These are phyloP conservation scores for Neopestalotiopsis sp. DNA, from an alignment of 2,329 filamentous ascomycete genomes.

Conservation along the genomic window DNA sequence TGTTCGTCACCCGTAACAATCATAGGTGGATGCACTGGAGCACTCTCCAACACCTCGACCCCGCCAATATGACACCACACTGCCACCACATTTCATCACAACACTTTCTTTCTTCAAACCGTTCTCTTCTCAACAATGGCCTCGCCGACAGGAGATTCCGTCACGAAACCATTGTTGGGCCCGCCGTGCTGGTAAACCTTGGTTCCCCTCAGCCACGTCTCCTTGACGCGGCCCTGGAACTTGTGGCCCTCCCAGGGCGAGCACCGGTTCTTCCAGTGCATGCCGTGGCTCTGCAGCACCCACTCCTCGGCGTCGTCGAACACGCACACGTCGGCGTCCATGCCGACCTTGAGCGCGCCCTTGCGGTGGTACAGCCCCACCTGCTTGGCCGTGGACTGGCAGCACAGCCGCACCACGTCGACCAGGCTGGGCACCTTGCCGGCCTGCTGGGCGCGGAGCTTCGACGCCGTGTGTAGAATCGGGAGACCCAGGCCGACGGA, in stretches of 20 bases:
- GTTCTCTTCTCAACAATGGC: conserved; percentile 65
- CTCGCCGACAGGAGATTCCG: conserved; percentile 52
- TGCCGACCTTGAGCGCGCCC: conserved; percentile 79
- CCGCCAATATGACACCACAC: not conserved
- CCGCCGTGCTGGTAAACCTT: conserved; percentile 75
- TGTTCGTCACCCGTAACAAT: too few relatives aligned
- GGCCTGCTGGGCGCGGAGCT: conserved; percentile 59
- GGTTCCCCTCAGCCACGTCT: conserved; percentile 83
- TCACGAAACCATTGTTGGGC: conserved; percentile 54
- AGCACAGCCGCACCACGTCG: conserved; percentile 86
- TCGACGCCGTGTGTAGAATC: conserved; percentile 83
- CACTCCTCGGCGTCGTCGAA: conserved; percentile 87
- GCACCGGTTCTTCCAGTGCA: conserved; percentile 95
- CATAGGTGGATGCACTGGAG: too few relatives aligned
- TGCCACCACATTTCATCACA: not conserved
- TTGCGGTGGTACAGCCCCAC: conserved; percentile 83
- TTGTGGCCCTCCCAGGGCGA: conserved; percentile 85
- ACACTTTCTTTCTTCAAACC: conserved; percentile 33
- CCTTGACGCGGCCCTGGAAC: conserved; percentile 77
- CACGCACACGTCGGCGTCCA: conserved; percentile 89
- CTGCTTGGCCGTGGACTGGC: conserved; percentile 83
- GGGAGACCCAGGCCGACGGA: conserved; percentile 91
- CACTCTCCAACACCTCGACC: not conserved
- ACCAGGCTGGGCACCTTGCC: conserved; percentile 58
- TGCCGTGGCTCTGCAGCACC: conserved; percentile 74